phyloP scores from a whole-genome alignment of 306 rosid species.

The Alnus rubra region DNA sequence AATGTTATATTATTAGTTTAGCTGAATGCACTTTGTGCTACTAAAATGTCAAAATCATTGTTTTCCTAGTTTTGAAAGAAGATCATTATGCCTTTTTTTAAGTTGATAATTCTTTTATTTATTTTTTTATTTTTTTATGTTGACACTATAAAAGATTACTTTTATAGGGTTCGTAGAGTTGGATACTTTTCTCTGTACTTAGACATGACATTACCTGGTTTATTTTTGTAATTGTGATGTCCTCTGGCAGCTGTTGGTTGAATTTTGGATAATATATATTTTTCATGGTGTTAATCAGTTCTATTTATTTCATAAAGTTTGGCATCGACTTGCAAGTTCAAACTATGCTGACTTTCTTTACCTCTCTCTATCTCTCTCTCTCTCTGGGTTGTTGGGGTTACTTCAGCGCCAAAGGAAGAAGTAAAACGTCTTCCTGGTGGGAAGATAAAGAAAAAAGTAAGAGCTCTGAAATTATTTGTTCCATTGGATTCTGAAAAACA shows the following conservation, averaged over 20 bases:
- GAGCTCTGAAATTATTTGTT: conserved; percentile 2
- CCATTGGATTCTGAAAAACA: neutral
- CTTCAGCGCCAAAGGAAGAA: conserved; percentile 68
- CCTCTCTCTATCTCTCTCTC: conserved; percentile 5
- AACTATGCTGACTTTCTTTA: neutral
- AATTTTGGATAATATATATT: neutral
- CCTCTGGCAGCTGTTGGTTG: conserved; percentile 9
- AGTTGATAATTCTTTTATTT: neutral
- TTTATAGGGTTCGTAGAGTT: conserved; percentile 14
- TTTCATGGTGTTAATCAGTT: conserved; percentile 4
- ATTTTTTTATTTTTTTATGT: neutral
- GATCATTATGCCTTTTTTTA: neutral
- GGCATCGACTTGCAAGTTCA: conserved; percentile 12
- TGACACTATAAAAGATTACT: neutral
- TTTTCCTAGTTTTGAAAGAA: neutral
- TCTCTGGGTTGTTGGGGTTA: conserved; percentile 14
- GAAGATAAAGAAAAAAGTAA: conserved; percentile 94
- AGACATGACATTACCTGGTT: conserved; percentile 1
- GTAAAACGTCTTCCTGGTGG: conserved; percentile 99
- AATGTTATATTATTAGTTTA: neutral
- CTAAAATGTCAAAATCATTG: neutral
- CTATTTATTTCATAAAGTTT: neutral
- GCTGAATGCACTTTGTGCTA: neutral
- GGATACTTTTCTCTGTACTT: neutral
- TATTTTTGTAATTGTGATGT: conserved; percentile 13